Evolutionary conservation across 202 grass and related monocot genomes (phyloP), one percentile per base, ranked within the genome.

Genomic region (Hordeum pubiflorum): DNA sequence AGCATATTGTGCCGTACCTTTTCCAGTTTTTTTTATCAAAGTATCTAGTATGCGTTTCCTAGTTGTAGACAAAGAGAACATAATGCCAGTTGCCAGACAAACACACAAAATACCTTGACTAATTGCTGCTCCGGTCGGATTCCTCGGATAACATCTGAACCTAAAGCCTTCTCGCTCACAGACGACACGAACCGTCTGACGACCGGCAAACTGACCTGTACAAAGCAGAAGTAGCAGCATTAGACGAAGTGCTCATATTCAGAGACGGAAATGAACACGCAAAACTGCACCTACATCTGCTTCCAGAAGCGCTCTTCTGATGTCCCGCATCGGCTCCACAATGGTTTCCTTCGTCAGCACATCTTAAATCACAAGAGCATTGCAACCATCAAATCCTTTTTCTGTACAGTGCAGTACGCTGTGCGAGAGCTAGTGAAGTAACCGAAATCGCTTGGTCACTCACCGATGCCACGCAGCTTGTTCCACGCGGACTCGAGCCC

Each of bases 401-500:
- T 50, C 1, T 10, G 7, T 7, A 14, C 68, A 71, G 4, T 24
- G 37, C 20, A 7, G 66, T 69, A 69, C 38, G 7, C 38, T 68
- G 32, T 0, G 4, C 3, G 31, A 5, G 31, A 32, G 31, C 31
- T 32, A 32, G 31, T 3, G 33, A 60, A 38, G 36, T 20, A 40
- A 7, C 39, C 2, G 39, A 40, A 40, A 40, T 40, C 39, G 39
- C 39, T 40, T 48, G 11, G n/a, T 79, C 14, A 90, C 87, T 76
- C 60, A 99, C 96, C 92, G 72, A 88, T 89, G 46, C 96, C 96
- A 7, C 87, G 85, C 55, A 99, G 84, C 83, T 99, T 99, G 88
- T 96, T 99, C 96, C 96, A 99, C 4, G 96, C 92, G 21, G 92
- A 88, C 70, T 99, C 96, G 22, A 99, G 91, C 4, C 96, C 96